phyloP scores from a whole-genome alignment of 345 rosid genomes.

The Salix arbutifolia region DNA sequence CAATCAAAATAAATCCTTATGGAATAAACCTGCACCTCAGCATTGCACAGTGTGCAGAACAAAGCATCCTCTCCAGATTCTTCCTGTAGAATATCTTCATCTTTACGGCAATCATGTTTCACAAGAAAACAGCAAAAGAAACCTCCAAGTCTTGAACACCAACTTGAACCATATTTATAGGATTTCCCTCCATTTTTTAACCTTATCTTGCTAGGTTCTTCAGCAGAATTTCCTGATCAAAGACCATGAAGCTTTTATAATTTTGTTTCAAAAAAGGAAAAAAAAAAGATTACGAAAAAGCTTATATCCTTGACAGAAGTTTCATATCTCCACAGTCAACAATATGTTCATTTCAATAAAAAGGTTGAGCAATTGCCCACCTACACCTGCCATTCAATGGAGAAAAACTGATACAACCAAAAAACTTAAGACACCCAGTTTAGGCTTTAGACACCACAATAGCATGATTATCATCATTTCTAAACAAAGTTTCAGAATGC shows the following conservation, averaged over 20 bases:
- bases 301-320: neutral
- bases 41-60: conserved; percentile 90
- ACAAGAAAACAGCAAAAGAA: conserved; percentile 63
- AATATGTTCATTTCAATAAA: neutral
- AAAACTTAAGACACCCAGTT: neutral
- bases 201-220: conserved; percentile 45
- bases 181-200: conserved; percentile 37
- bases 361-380: neutral
- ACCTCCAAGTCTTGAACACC: conserved; percentile 43
- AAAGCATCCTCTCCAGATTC: conserved; percentile 64
- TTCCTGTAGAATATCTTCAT: conserved; percentile 41
- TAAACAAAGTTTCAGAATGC: neutral
- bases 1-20: neutral
- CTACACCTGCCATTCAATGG: neutral
- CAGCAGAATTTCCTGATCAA: conserved; percentile 48
- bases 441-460: neutral
- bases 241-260: conserved; percentile 5
- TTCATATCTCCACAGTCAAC: neutral
- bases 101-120: conserved; percentile 66
- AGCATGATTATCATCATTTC: neutral
- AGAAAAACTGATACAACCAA: neutral
- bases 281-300: neutral
- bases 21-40: conserved; percentile 45
- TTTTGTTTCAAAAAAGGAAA: neutral
- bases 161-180: conserved; percentile 40